A percentile compares a stretch with the other conserved stretches of the same genome.
Conservation (phyloP, 768 basidiomycete species). For the Collybiopsis luxurians region DNA sequence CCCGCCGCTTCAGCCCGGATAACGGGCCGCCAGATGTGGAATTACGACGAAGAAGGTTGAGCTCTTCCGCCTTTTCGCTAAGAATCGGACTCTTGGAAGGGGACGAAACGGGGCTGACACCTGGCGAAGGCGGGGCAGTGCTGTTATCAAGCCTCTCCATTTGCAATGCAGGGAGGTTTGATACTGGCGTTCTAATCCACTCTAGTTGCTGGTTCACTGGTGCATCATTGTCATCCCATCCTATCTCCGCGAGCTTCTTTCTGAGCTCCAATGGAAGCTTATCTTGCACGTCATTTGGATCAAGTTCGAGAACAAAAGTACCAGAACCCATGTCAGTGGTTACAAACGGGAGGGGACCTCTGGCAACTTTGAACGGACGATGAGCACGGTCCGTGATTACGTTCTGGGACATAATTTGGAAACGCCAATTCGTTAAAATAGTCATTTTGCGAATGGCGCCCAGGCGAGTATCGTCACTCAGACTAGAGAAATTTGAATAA, state of each 20-base stretch:
- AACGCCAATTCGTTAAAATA: constrained; percentile 63
- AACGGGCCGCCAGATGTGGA: constrained; percentile 49
- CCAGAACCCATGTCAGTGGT: constrained; percentile 73
- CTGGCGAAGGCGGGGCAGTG: constrained; percentile 26
- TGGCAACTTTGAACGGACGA: constrained; percentile 69
- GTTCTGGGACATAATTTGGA: constrained; percentile 62
- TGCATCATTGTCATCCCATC: constrained; percentile 65
- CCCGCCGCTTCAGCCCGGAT: constrained; percentile 51
- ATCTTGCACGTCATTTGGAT: constrained; percentile 44
- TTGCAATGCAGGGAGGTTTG: constrained; percentile 56
- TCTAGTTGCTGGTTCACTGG: constrained; percentile 53
- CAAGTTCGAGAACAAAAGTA: constrained; percentile 53
- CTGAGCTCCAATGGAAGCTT: constrained; percentile 63
- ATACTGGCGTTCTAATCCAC: constrained; percentile 63
- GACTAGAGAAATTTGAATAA: constrained; percentile 32
- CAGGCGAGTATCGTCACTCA: constrained; percentile 44
- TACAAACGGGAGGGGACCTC: constrained; percentile 70
- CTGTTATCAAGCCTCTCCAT: constrained; percentile 47
- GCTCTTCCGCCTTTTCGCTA: constrained; percentile 23
- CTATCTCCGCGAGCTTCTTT: constrained; percentile 67
- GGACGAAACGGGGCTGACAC: constrained; percentile 28
- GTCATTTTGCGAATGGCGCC: constrained; percentile 54
- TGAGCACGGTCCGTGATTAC: constrained; percentile 58
- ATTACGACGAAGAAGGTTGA: constrained; percentile 49
- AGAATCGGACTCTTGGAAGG: constrained; percentile 24